Percentiles rank a stretch among this genome's conserved stretches.
Evolutionary conservation across 768 basidiomycete species (phyloP).

Genomic region (Leccinum rimulosum): DNA sequence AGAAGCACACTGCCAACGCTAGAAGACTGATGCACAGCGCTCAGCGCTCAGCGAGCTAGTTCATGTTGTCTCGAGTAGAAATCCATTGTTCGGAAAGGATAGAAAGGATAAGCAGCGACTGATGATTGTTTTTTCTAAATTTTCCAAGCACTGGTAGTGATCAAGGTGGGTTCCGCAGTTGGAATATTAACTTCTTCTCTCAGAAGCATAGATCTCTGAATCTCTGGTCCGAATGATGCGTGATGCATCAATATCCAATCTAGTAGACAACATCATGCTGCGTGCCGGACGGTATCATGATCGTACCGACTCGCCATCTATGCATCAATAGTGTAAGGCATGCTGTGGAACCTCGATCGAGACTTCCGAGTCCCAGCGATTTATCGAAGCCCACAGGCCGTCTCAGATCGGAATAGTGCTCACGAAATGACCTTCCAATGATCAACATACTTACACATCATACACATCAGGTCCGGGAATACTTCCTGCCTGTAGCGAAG

Average conservation of each 20-base stretch:
- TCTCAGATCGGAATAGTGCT: background rate
- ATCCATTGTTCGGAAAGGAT: background rate
- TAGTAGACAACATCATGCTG: background rate
- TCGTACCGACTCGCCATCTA: background rate
- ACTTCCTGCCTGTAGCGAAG: constrained; percentile 7
- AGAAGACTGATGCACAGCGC: constrained; percentile 13
- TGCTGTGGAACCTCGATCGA: too few species aligned
- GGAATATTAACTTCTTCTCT: too few species aligned
- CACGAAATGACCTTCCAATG: constrained; percentile 11
- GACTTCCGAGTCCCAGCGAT: too few species aligned
- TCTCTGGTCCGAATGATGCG: background rate
- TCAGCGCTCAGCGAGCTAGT: background rate
- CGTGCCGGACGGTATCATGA: background rate
- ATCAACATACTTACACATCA: constrained; percentile 40
- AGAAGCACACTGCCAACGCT: constrained; percentile 20
- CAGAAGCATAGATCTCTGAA: too few species aligned
- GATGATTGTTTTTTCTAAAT: background rate
- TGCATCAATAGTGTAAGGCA: background rate
- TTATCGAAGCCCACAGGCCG: background rate
- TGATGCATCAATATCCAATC: background rate
- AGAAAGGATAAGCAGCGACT: background rate
- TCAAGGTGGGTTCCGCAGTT: background rate
- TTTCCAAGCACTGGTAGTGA: background rate
- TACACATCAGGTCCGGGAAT: background rate
- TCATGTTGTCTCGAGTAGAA: background rate